Conservation (phyloP, 148 eudicot genomes). For the Camellia granthamiana region DNA sequence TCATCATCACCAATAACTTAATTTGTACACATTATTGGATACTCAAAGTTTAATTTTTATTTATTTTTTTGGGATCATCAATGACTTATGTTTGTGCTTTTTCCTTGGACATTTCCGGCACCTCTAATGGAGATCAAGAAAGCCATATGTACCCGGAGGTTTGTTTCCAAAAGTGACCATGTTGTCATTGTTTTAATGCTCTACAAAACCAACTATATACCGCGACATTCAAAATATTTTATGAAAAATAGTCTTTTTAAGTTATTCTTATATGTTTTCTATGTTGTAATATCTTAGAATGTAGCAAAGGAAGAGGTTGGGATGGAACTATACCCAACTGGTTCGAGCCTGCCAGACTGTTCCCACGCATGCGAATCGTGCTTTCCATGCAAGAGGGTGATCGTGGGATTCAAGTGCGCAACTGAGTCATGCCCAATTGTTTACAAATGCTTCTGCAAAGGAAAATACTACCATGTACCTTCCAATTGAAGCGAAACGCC, state of each 20-base stretch:
- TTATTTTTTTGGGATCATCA: too few relatives aligned
- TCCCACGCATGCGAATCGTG: constrained; percentile 84
- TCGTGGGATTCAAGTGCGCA: constrained; percentile 76
- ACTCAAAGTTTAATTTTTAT: neutral
- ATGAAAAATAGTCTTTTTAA: too few relatives aligned
- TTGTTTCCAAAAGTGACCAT: neutral
- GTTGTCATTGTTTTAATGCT: too few relatives aligned
- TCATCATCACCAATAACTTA: neutral
- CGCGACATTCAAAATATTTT: too few relatives aligned
- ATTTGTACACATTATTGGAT: neutral
- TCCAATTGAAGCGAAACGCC: constrained; percentile 11
- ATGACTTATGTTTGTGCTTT: neutral
- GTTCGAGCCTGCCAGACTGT: constrained; percentile 85
- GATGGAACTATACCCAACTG: constrained; percentile 69
- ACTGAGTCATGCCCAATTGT: constrained; percentile 80
- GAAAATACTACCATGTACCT: constrained; percentile 76
- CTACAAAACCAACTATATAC: too few relatives aligned
- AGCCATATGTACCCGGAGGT: constrained; percentile 26
- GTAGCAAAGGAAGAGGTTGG: constrained; percentile 36
- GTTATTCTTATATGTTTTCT: neutral
- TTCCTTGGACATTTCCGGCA: constrained; percentile 16
- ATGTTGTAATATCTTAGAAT: neutral
- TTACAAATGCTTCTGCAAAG: constrained; percentile 78
- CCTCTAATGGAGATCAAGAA: constrained; percentile 8
- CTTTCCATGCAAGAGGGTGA: constrained; percentile 77